Conservation (phyloP, 2,329 filamentous ascomycete species). For the Colletotrichum camelliae region DNA sequence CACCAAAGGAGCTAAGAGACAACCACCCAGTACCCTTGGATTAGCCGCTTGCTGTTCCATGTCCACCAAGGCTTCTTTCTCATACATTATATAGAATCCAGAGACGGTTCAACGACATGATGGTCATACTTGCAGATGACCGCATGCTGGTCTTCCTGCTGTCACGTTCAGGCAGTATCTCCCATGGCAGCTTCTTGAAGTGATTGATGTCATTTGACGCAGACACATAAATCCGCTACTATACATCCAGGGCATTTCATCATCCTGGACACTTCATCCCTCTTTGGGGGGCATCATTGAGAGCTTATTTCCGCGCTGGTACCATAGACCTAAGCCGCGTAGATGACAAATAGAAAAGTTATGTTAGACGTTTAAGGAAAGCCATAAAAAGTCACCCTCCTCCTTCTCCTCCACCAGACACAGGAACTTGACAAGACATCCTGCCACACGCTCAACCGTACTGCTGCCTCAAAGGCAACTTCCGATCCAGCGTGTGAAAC, state of each 20-base stretch:
- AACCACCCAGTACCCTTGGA: too few relatives aligned
- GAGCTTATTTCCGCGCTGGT: not conserved
- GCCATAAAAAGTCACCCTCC: not conserved
- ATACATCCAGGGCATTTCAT: not conserved
- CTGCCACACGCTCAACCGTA: slow-evolving; percentile 10
- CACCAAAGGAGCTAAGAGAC: too few relatives aligned
- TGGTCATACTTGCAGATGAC: too few relatives aligned
- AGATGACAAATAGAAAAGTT: not conserved
- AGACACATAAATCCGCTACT: not conserved
- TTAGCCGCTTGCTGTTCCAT: not conserved
- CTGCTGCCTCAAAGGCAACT: slow-evolving; percentile 55
- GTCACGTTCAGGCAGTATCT: too few relatives aligned
- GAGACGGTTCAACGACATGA: too few relatives aligned
- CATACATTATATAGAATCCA: not conserved
- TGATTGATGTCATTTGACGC: not conserved
- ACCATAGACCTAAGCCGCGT: not conserved
- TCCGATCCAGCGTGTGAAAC: slow-evolving; percentile 67
- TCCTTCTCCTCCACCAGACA: not conserved
- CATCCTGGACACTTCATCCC: not conserved
- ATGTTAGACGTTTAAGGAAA: not conserved
- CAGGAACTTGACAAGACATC: not conserved
- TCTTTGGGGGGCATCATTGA: not conserved
- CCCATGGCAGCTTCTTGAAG: not conserved
- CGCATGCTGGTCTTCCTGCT: too few relatives aligned
- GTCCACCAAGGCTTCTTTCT: not conserved